Evolutionary conservation across 1,284 basidiomycete species (phyloP).

Genomic region (Phellinidium pouzarii): DNA sequence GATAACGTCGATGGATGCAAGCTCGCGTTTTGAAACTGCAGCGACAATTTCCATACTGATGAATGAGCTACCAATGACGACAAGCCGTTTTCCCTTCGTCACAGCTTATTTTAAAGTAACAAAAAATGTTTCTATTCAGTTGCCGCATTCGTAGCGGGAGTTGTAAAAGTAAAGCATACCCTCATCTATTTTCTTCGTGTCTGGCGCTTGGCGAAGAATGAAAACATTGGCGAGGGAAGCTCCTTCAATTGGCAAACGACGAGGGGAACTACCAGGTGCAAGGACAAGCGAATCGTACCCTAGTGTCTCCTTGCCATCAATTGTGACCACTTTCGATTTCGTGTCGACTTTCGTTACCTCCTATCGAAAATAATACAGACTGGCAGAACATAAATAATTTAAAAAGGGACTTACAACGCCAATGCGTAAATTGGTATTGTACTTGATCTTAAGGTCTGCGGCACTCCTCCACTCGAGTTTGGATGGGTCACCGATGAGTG

Average conservation of each 20-base stretch:
- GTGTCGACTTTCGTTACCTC: conserved; percentile 66
- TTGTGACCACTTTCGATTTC: conserved; percentile 50
- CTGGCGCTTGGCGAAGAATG: conserved; percentile 66
- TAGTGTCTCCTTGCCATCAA: conserved; percentile 53
- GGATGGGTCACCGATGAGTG: conserved; percentile 68
- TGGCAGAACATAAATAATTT: neutral
- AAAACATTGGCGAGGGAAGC: conserved; percentile 73
- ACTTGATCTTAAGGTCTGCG: conserved; percentile 75
- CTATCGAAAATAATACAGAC: conserved; percentile 27
- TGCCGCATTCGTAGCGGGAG: neutral
- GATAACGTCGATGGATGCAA: conserved; percentile 74
- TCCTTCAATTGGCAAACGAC: conserved; percentile 74
- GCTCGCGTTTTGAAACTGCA: conserved; percentile 69
- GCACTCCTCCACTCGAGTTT: conserved; percentile 73
- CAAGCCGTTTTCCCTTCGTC: conserved; percentile 68
- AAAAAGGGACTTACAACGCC: conserved; percentile 43
- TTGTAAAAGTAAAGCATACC: conserved; percentile 32
- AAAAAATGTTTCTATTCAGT: neutral
- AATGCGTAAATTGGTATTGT: conserved; percentile 69
- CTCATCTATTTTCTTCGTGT: conserved; percentile 72
- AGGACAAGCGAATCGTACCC: conserved; percentile 71
- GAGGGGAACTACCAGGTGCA: conserved; percentile 62
- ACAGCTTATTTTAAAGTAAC: conserved; percentile 33
- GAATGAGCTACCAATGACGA: conserved; percentile 87
- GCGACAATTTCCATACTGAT: conserved; percentile 91